A percentile compares a stretch with the other conserved stretches of the same genome.
These are phyloP conservation scores for Rhamnella rubrinervis DNA, from an alignment of 331 rosid genomes.

Conservation along the genomic window DNA sequence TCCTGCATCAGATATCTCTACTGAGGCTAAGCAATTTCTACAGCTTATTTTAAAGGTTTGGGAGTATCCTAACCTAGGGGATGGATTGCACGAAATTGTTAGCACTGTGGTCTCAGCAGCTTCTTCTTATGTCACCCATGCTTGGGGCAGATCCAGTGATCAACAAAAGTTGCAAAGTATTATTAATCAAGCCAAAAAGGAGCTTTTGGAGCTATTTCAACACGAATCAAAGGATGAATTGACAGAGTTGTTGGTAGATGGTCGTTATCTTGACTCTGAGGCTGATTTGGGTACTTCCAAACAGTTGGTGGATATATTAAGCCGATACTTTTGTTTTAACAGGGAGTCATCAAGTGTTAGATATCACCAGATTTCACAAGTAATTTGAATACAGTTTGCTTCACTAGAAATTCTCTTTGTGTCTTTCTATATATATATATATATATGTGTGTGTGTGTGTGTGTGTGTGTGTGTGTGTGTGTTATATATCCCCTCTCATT, in stretches of 20 bases:
- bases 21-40: constrained; percentile 66
- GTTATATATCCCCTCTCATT: not conserved
- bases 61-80: constrained; percentile 57
- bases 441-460: not conserved
- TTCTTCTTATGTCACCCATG: constrained; percentile 56
- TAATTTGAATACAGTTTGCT: constrained; percentile 28
- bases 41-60: constrained; percentile 66
- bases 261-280: constrained; percentile 46
- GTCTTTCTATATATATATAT: not conserved
- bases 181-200: constrained; percentile 57
- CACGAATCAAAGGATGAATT: constrained; percentile 41
- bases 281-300: constrained; percentile 61
- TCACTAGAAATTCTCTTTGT: not conserved
- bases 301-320: constrained; percentile 68
- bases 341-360: constrained; percentile 37
- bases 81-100: constrained; percentile 57
- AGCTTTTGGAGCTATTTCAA: constrained; percentile 61
- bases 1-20: constrained; percentile 64
- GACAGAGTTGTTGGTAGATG: constrained; percentile 41
- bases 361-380: constrained; percentile 55
- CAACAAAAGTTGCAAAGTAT: constrained; percentile 49
- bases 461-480: not conserved
- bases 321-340: constrained; percentile 48
- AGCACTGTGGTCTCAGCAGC: constrained; percentile 69
- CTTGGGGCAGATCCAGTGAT: constrained; percentile 42